Base-by-base conservation (phyloP, 2,329 filamentous ascomycete genomes). In the Kalaharituber pfeilii region DNA sequence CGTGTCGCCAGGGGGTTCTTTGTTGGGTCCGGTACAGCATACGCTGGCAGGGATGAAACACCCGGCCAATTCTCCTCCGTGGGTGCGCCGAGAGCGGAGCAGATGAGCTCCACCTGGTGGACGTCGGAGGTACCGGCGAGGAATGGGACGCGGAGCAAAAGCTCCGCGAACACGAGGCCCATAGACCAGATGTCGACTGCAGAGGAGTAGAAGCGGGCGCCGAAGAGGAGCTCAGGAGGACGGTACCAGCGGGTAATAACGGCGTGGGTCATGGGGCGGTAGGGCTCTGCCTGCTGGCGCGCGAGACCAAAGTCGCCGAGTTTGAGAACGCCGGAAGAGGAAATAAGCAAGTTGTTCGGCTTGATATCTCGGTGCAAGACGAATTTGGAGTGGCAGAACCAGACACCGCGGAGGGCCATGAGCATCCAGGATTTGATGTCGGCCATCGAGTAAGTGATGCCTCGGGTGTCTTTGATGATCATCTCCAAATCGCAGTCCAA, bases 371-470 rank as follows among this genome's bases (percentile, higher is more conserved):
- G 85, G 70, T 98, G 91, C 27, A 98, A 75, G 18, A 98, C 79
- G 64, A 83, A 89, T 68, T 91, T 93, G 66, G 88, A 85, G 69
- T 98, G 91, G 69, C 91, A 96, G 73, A 94, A 98, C 82, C 86
- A 94, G 26, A 96, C 80, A 25, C 84, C 91, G 42, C 89, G 81
- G 26, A 78, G 78, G n/a, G 96, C 76, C 91, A 96, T 96, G 59
- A 84, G 85, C 82, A 95, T 94, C 91, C 91, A 98, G 15, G 87
- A 84, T 69, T 98, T 98, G 68, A 96, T 87, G 68, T 98, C 91
- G 18, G 85, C 84, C 9, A 80, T 78, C 58, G 84, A 84, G 68
- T 96, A 96, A 53, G 80, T 79, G 49, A 95, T 81, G 47, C 81
- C 77, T 22, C 42, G 4, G 27, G 77, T 80, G 69, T 96, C 88